Conservation (phyloP, 352 stramenopile species). For the Globisporangium perplexum region DNA sequence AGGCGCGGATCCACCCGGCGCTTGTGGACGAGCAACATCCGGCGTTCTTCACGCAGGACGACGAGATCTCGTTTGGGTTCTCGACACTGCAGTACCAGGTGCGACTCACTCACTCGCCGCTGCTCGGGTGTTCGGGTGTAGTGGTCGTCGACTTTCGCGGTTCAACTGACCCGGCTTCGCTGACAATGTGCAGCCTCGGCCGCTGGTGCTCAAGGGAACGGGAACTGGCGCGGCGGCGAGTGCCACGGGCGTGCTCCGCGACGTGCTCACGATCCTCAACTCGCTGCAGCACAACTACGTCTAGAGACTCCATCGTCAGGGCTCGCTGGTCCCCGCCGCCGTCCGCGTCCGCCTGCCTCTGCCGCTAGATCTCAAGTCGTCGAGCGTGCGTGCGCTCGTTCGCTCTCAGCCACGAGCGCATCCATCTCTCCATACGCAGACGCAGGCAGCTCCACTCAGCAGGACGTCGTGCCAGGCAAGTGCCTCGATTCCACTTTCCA, state of each 20-base stretch:
- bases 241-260: constrained; percentile 66
- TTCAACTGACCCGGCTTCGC: not conserved
- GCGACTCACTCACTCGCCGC: not conserved
- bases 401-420: not conserved
- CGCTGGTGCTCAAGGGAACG: constrained; percentile 64
- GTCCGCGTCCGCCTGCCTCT: not conserved
- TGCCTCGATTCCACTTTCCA: not conserved
- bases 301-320: not conserved
- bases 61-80: constrained; percentile 73
- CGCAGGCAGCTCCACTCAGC: not conserved
- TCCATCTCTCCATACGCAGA: constrained; percentile 1
- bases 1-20: constrained; percentile 39
- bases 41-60: constrained; percentile 50
- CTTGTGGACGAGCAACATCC: constrained; percentile 61
- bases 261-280: constrained; percentile 71
- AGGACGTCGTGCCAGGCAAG: not conserved
- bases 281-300: constrained; percentile 50
- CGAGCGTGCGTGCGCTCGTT: not conserved
- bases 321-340: not conserved
- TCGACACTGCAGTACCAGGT: constrained; percentile 64
- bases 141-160: not conserved
- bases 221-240: constrained; percentile 54
- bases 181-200: constrained; percentile 22
- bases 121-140: no score
- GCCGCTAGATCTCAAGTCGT: not conserved